Evolutionary conservation across 1,284 basidiomycete species (phyloP), one percentile per base, ranked within the genome.

Genomic region (Heliocybe sulcata): DNA sequence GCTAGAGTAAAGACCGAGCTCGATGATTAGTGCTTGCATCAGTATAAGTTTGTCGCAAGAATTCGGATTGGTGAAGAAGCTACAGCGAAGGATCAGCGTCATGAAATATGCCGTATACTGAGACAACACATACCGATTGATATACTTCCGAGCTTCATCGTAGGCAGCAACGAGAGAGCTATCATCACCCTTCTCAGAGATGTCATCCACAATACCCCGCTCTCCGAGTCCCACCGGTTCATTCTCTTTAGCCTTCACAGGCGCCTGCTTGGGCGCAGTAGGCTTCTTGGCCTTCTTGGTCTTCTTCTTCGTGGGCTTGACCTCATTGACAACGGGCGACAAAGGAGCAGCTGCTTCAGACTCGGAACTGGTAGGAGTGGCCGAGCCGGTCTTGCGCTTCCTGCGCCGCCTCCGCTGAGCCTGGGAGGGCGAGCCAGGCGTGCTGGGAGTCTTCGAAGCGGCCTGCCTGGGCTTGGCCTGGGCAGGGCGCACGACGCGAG

Each of bases 181-280:
- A 45, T 70, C 68, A 42, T 75, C 76, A 22, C 70, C 72, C 25
- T 64, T 63, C 61, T 80, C 77, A 11, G 79, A 80, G 35, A 77
- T 65, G 60, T 81, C 79, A 59, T 82, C 78, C 6, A 80, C 79
- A 54, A 80, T 72, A 4, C 75, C 71, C 8, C 78, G 60, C 53
- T 64, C 60, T 27, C 69, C 69, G 19, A 71, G 55, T 12, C 72
- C 67, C 47, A 19, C 54, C 50, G 26, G 55, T 33, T 22, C 53
- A 53, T 26, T 51, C 51, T 35, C 47, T 53, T 48, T n/a, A 53
- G 55, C n/a, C 22, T 51, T 25, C 51, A 19, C 25, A 35, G 35
- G 6, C 20, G 48, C 22, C n/a, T 51, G 27, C 25, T 54, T 29
- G 11, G 42, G 51, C 6, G 23, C 52, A 29, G n/a, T n/a, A n/a